Conservation (phyloP, 2,329 filamentous ascomycete genomes). For the Fusarium avenaceum region DNA sequence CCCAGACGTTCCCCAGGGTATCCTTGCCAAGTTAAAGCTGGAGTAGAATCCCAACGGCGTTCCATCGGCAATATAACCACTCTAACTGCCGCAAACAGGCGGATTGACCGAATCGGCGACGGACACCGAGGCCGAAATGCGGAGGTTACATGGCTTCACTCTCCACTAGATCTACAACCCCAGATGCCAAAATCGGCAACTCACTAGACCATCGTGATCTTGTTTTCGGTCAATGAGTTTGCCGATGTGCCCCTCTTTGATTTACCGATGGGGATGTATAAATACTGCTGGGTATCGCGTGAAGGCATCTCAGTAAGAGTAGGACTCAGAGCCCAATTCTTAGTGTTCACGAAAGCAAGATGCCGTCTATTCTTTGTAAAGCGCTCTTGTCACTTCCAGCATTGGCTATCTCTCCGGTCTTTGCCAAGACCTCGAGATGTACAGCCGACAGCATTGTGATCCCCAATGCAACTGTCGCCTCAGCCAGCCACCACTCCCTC, state of each 20-base stretch:
- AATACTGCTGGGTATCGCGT: not conserved
- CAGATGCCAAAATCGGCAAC: not conserved
- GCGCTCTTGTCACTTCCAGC: not conserved
- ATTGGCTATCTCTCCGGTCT: not conserved
- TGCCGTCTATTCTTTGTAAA: not conserved
- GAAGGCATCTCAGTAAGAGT: no score
- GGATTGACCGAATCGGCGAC: not conserved
- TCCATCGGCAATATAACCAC: not conserved
- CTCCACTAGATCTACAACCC: not conserved
- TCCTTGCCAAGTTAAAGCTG: not conserved
- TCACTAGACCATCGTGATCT: not conserved
- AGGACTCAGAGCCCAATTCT: no score
- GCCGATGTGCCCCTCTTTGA: constrained; percentile 5
- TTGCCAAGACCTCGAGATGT: not conserved
- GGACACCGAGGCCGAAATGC: constrained; percentile 16
- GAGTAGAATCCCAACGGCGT: not conserved
- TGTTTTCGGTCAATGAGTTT: not conserved
- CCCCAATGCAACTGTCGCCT: not conserved
- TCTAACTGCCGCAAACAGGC: not conserved
- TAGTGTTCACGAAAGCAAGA: not conserved
- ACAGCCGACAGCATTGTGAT: not conserved
- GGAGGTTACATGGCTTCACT: constrained; percentile 9
- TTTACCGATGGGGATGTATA: constrained; percentile 4
- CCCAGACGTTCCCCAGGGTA: not conserved
- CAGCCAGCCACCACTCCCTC: not conserved